Conservation (phyloP, 768 basidiomycete species). For the Boletus edulis region DNA sequence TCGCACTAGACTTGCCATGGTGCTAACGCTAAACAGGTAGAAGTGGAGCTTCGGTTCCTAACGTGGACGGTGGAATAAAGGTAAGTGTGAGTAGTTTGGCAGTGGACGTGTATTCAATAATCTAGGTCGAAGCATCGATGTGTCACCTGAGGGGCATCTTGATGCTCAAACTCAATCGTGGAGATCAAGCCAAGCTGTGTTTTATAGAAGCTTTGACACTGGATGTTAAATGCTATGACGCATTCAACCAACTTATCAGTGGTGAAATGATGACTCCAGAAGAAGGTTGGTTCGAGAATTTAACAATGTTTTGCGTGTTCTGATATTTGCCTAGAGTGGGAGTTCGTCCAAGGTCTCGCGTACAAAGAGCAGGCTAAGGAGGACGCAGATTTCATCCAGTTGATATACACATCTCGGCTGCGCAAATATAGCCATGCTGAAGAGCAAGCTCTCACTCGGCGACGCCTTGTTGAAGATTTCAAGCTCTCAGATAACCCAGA, state of each 20-base stretch:
- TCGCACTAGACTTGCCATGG: background rate
- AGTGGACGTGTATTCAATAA: background rate
- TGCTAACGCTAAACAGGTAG: constrained; percentile 38
- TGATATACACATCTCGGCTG: constrained; percentile 90
- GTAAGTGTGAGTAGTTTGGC: constrained; percentile 38
- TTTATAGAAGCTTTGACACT: constrained; percentile 94
- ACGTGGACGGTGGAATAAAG: constrained; percentile 93
- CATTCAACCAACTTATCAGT: constrained; percentile 84
- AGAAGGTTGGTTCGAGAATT: constrained; percentile 66
- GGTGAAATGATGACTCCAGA: constrained; percentile 96
- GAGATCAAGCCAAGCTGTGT: constrained; percentile 87
- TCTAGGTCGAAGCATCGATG: constrained; percentile 96
- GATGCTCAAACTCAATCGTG: constrained; percentile 91
- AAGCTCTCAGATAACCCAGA: constrained; percentile 90
- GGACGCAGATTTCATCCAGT: constrained; percentile 86
- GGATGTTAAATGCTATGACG: constrained; percentile 97
- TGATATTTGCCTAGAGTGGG: constrained; percentile 73
- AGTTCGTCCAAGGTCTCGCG: constrained; percentile 82
- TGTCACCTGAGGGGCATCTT: constrained; percentile 91
- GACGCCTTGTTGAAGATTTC: constrained; percentile 79
- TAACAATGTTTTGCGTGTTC: background rate
- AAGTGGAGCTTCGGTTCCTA: constrained; percentile 72
- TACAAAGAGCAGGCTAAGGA: constrained; percentile 82
- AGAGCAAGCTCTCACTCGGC: constrained; percentile 79
- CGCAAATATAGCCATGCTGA: constrained; percentile 84